These are phyloP conservation scores for Psilocybe mexicana DNA, from an alignment of 1,284 basidiomycete genomes.

Conservation along the genomic window DNA sequence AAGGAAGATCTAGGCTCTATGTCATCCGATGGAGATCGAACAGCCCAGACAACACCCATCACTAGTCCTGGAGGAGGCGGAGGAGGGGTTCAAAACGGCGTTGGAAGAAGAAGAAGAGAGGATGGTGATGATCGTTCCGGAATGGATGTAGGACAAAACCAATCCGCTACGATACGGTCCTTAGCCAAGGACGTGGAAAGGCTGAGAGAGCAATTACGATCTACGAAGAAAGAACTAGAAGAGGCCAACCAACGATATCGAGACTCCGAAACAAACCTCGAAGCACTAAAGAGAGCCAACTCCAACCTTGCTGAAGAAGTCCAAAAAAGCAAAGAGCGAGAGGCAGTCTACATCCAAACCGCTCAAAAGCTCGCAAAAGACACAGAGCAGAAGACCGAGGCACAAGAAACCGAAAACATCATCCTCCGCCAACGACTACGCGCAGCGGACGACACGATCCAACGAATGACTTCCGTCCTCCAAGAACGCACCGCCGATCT, in stretches of 20 bases:
- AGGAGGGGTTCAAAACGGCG: neutral
- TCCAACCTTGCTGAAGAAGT: neutral
- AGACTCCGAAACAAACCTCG: neutral
- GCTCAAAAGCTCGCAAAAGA: slow-evolving; percentile 1
- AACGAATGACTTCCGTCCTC: slow-evolving; percentile 35
- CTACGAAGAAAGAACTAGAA: neutral
- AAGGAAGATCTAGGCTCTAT: neutral
- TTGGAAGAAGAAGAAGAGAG: neutral
- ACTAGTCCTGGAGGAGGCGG: neutral
- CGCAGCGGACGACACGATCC: slow-evolving; percentile 19
- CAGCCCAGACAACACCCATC: neutral
- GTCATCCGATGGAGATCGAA: neutral
- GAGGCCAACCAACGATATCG: neutral
- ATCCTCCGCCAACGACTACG: slow-evolving; percentile 12
- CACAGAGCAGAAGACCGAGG: neutral
- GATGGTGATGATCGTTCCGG: neutral
- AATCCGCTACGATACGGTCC: neutral
- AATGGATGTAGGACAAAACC: neutral
- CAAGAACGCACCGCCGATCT: slow-evolving; percentile 44
- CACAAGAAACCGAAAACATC: slow-evolving; percentile 10
- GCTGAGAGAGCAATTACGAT: neutral
- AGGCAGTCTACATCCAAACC: neutral
- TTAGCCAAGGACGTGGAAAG: slow-evolving; percentile 2
- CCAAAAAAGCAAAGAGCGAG: neutral
- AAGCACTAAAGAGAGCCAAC: neutral